Evolutionary conservation across 169 alveolate genomes (phyloP).

Genomic region (Theileria parva): DNA sequence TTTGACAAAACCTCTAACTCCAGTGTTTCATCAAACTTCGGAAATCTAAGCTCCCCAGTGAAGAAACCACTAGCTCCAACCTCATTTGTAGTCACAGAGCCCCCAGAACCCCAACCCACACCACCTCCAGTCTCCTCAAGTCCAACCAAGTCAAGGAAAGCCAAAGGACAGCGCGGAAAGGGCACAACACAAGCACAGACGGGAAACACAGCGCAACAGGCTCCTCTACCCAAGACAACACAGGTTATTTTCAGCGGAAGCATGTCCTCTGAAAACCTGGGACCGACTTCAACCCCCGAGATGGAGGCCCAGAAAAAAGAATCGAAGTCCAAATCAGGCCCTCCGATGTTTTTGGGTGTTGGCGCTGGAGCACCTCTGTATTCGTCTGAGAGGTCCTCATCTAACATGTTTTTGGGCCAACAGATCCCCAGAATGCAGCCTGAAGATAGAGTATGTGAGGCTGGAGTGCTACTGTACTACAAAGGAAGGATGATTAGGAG

Average conservation of each 20-base stretch:
- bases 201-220: background rate
- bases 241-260: constrained; percentile 15
- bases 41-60: background rate
- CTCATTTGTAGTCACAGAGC: constrained; percentile 2
- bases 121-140: background rate
- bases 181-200: background rate
- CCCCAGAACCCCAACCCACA: background rate
- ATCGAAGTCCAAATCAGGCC: background rate
- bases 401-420: background rate
- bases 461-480: constrained; percentile 86
- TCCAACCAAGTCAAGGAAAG: constrained; percentile 2
- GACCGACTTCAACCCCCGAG: background rate
- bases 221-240: background rate
- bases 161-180: background rate
- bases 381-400: background rate
- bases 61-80: constrained; percentile 3
- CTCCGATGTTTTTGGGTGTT: background rate
- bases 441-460: constrained; percentile 79
- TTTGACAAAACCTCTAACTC: background rate
- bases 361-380: constrained; percentile 9
- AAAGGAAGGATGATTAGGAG: constrained; percentile 82
- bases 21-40: constrained; percentile 3
- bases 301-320: background rate
- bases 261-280: constrained; percentile 9
- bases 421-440: background rate